A percentile compares a stretch with the other conserved stretches of the same genome.
phyloP scores from a whole-genome alignment of 2,329 filamentous ascomycete genomes.

The Pseudogymnoascus sp. region DNA sequence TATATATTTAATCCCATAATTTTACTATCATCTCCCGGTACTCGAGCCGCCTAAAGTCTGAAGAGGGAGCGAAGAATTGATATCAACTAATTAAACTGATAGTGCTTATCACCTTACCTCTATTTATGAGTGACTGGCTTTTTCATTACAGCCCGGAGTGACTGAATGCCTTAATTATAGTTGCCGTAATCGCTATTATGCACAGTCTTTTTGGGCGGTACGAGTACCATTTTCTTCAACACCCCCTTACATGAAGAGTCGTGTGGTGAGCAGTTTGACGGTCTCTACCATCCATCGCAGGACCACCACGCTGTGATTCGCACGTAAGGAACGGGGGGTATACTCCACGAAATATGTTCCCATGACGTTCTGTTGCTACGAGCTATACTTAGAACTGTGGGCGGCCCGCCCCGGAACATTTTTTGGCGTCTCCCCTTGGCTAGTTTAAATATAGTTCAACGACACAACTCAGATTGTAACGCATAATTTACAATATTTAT shows the following conservation, averaged over 20 bases:
- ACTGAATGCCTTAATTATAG: no score
- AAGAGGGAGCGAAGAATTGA: no score
- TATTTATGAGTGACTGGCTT: no score
- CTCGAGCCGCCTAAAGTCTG: no score
- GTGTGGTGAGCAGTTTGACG: background rate
- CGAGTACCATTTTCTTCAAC: background rate
- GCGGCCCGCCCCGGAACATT: background rate
- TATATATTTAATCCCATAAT: background rate
- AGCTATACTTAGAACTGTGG: background rate
- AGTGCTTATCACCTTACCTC: no score
- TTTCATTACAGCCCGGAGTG: no score
- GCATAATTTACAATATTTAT: background rate
- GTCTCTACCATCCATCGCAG: background rate
- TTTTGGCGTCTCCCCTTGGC: background rate
- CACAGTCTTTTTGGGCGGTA: no score
- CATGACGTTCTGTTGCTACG: background rate
- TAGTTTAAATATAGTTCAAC: background rate
- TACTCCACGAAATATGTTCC: background rate
- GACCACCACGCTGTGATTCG: background rate
- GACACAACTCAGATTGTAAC: background rate
- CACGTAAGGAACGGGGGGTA: background rate
- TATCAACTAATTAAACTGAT: no score
- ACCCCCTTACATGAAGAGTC: background rate
- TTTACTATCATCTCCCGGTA: background rate
- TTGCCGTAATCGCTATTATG: no score